phyloP scores from a whole-genome alignment of 1,284 basidiomycete species.

The Fomitopsis palustris region DNA sequence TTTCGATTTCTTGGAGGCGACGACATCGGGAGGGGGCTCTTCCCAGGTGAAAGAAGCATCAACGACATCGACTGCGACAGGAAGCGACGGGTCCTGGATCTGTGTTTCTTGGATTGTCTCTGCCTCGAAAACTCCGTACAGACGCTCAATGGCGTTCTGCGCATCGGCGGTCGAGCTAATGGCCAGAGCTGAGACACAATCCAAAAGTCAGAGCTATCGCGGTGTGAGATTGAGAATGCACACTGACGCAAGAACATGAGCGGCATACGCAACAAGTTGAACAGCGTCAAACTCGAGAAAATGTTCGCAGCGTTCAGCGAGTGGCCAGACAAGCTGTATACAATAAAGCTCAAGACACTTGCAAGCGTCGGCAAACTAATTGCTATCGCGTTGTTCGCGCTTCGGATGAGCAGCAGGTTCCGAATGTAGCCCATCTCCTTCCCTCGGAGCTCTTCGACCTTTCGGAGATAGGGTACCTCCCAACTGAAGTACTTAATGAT shows the following conservation, averaged over 20 bases:
- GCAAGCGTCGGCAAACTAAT: slow-evolving; percentile 78
- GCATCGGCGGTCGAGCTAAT: slow-evolving; percentile 80
- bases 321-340: slow-evolving; percentile 73
- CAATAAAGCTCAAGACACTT: slow-evolving; percentile 83
- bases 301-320: slow-evolving; percentile 65
- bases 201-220: not conserved
- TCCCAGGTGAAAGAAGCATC: slow-evolving; percentile 86
- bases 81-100: slow-evolving; percentile 45
- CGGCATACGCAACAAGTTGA: slow-evolving; percentile 73
- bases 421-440: slow-evolving; percentile 81
- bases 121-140: slow-evolving; percentile 73
- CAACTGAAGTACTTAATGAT: slow-evolving; percentile 90
- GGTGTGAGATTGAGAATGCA: not conserved
- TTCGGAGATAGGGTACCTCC: slow-evolving; percentile 71
- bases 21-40: slow-evolving; percentile 55
- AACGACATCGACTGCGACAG: slow-evolving; percentile 61
- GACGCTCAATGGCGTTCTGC: slow-evolving; percentile 65
- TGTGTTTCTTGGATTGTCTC: slow-evolving; percentile 64
- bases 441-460: slow-evolving; percentile 67
- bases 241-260: slow-evolving; percentile 70
- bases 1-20: slow-evolving; percentile 35
- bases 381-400: slow-evolving; percentile 66
- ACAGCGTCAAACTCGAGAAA: slow-evolving; percentile 82
- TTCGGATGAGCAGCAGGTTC: slow-evolving; percentile 68
- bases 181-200: slow-evolving; percentile 55